A percentile compares a stretch with the other conserved stretches of the same genome.
phyloP scores from a whole-genome alignment of 768 basidiomycete genomes.

The Candolleomyces aberdarensis region DNA sequence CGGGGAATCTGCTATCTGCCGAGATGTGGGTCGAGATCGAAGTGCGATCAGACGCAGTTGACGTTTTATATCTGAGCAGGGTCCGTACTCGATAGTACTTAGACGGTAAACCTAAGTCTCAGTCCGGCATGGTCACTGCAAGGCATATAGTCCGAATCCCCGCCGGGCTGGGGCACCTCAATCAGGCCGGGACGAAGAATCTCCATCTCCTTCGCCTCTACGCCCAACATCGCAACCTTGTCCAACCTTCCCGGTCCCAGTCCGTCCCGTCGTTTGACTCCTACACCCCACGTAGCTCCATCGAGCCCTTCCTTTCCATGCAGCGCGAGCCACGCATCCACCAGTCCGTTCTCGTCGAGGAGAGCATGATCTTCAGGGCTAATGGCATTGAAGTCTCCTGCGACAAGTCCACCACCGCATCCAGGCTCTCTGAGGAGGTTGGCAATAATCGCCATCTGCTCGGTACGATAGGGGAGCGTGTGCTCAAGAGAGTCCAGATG shows the following conservation, averaged over 20 bases:
- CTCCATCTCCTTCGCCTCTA: conserved; percentile 30
- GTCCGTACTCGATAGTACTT: neutral
- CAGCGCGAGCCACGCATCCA: conserved; percentile 41
- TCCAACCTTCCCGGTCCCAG: conserved; percentile 33
- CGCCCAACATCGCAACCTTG: conserved; percentile 36
- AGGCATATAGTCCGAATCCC: conserved; percentile 15
- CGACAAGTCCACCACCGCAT: conserved; percentile 40
- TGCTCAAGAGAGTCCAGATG: conserved; percentile 32
- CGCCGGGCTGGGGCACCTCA: conserved; percentile 25
- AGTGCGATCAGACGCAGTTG: too few relatives aligned
- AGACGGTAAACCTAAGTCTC: conserved; percentile 22
- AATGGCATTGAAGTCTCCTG: conserved; percentile 47
- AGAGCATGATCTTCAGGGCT: conserved; percentile 31
- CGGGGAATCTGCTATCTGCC: too few relatives aligned
- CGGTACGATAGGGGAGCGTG: conserved; percentile 19
- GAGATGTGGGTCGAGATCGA: too few relatives aligned
- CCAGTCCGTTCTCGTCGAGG: conserved; percentile 32
- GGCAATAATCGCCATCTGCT: conserved; percentile 32
- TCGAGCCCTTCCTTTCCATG: conserved; percentile 22
- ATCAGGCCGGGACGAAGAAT: conserved; percentile 33
- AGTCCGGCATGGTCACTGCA: conserved; percentile 39
- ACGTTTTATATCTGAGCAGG: too few relatives aligned
- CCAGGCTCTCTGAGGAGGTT: conserved; percentile 36
- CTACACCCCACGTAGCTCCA: conserved; percentile 38
- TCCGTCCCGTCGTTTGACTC: conserved; percentile 23